Conservation (phyloP, 2,329 filamentous ascomycete species). For the Colletotrichum falcatum region DNA sequence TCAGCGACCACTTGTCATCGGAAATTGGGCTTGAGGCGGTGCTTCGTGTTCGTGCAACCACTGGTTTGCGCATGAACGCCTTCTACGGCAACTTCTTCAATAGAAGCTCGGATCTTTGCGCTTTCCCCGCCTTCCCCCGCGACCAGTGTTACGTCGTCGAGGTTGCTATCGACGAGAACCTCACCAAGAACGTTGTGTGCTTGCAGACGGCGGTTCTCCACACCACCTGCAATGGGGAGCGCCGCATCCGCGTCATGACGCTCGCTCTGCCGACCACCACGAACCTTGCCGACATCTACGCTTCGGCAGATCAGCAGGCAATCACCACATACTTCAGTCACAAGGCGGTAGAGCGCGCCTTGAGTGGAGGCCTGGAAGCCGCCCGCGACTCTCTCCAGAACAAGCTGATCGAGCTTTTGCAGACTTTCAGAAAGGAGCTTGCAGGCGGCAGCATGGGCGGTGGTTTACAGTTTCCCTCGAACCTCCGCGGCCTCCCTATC, state of each 20-base stretch:
- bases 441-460: conserved; percentile 96
- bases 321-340: conserved; percentile 96
- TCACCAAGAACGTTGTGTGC: conserved; percentile 92
- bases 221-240: conserved; percentile 97
- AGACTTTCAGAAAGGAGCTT: conserved; percentile 97
- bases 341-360: conserved; percentile 92
- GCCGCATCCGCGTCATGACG: conserved; percentile 94
- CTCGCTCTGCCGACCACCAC: conserved; percentile 93
- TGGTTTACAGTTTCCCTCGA: conserved; percentile 93
- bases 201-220: conserved; percentile 95
- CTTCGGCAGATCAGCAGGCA: conserved; percentile 93
- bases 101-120: conserved; percentile 94
- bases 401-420: conserved; percentile 91
- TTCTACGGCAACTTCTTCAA: conserved; percentile 99
- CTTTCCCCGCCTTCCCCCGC: conserved; percentile 96
- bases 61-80: conserved; percentile 93
- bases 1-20: conserved; percentile 95
- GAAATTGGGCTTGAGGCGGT: conserved; percentile 98
- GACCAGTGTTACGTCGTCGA: conserved; percentile 98
- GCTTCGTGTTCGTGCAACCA: conserved; percentile 93
- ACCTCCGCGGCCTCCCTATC: conserved; percentile 87
- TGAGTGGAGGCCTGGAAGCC: conserved; percentile 88
- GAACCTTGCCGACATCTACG: conserved; percentile 90
- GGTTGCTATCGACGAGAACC: conserved; percentile 95
- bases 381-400: conserved; percentile 90